Percentiles rank a stretch among this genome's conserved stretches.
Conservation (phyloP, 257 asterid species). For the Nicotiana knightiana region DNA sequence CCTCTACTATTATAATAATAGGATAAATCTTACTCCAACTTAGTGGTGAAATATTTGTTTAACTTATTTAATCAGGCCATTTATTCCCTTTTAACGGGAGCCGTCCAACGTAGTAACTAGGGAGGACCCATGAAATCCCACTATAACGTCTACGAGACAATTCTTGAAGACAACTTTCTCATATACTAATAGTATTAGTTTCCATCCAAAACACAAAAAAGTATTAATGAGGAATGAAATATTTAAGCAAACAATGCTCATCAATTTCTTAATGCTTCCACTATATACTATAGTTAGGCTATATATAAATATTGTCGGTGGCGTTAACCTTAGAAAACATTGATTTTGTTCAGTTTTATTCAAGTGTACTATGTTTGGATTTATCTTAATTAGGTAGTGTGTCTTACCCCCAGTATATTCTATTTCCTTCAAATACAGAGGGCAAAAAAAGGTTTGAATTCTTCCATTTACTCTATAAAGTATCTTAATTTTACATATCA, state of each 20-base stretch:
- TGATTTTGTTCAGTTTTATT: no score
- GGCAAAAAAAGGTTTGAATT: no score
- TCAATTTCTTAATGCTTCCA: not conserved
- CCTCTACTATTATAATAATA: not conserved
- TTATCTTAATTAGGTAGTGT: no score
- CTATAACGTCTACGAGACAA: not conserved
- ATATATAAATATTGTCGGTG: not conserved
- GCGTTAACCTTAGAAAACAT: no score
- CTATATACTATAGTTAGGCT: not conserved
- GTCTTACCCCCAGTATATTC: no score
- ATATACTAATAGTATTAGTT: not conserved
- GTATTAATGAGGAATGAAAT: not conserved
- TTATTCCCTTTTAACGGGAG: slow-evolving; percentile 8
- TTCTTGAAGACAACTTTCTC: not conserved
- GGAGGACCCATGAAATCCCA: slow-evolving; percentile 10
- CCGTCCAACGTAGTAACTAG: slow-evolving; percentile 4
- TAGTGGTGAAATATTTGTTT: not conserved
- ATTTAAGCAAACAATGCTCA: not conserved
- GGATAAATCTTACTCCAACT: not conserved
- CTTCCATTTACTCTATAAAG: no score
- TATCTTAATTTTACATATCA: no score
- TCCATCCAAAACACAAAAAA: not conserved
- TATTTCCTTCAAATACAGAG: no score
- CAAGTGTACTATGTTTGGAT: no score
- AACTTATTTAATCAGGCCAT: not conserved